These are phyloP conservation scores for Corynespora cassiicola DNA, from an alignment of 2,329 filamentous ascomycete genomes.

Conservation along the genomic window DNA sequence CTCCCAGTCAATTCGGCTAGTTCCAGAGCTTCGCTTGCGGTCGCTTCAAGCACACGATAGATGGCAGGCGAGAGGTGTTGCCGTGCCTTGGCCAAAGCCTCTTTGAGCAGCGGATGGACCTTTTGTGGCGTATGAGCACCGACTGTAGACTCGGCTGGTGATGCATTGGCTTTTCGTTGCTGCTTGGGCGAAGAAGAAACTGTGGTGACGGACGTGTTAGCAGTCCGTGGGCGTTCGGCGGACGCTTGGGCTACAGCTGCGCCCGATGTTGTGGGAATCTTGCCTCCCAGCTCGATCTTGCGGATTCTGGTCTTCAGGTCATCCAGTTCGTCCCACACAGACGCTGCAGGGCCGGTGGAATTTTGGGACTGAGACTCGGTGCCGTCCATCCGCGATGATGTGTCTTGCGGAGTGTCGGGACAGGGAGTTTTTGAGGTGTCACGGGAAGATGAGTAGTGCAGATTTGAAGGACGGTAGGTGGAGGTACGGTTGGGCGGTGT, in stretches of 20 bases:
- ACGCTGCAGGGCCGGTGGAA: slow-evolving; percentile 88
- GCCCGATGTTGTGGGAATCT: slow-evolving; percentile 81
- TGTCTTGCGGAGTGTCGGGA: slow-evolving; percentile 32
- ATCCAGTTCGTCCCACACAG: slow-evolving; percentile 96
- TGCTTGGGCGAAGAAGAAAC: slow-evolving; percentile 89
- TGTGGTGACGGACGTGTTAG: slow-evolving; percentile 88
- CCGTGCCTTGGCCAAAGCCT: slow-evolving; percentile 81
- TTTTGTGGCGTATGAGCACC: slow-evolving; percentile 58
- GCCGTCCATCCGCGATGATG: slow-evolving; percentile 38
- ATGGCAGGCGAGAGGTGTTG: slow-evolving; percentile 72
- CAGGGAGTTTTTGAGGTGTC: slow-evolving; percentile 35
- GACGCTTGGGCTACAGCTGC: slow-evolving; percentile 71
- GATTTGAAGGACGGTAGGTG: slow-evolving; percentile 44
- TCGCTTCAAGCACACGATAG: slow-evolving; percentile 79
- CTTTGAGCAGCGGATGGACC: slow-evolving; percentile 78
- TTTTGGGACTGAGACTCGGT: slow-evolving; percentile 89
- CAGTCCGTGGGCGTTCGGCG: slow-evolving; percentile 85
- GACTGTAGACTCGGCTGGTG: slow-evolving; percentile 49
- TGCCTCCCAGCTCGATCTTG: slow-evolving; percentile 87
- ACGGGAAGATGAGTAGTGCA: slow-evolving; percentile 42
- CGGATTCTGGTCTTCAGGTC: slow-evolving; percentile 93
- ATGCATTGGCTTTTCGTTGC: slow-evolving; percentile 59
- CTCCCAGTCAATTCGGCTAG: slow-evolving; percentile 80
- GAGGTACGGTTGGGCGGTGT: slow-evolving; percentile 41
- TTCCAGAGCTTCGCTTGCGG: slow-evolving; percentile 80